Evolutionary conservation across 2,329 filamentous ascomycete species (phyloP), one percentile per base, ranked within the genome.

Genomic region (Ascochyta koolunga): DNA sequence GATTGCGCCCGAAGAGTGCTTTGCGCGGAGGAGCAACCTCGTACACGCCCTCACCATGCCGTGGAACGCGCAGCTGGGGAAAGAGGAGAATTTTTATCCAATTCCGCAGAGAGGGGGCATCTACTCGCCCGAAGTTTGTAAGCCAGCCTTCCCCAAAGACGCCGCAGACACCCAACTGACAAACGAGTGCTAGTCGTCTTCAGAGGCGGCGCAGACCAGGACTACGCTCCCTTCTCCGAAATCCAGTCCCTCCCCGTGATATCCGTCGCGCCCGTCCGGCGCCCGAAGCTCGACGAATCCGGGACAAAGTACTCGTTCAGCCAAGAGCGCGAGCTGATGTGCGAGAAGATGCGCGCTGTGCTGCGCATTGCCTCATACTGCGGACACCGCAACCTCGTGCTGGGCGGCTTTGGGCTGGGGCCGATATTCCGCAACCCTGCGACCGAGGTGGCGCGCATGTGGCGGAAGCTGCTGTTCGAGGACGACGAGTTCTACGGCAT

Each of bases 11-110:
- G 86, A 89, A 76, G 89, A 92, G 73, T 87, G 87, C 61, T 82
- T 93, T 32, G 90, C 89, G 66, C 82, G 89, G 56, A 81, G 89
- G 62, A 90, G 88, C 76, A 91, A 88, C 59, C 82, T 93, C 29
- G 87, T 87, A 5, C 85, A 87, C 16, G 86, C 86, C 3, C 79
- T 92, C 42, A 82, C 80, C 19, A 87, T 83, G 39, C 86, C 87
- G 1, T 86, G 80, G 56, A 72, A 72, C 40, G 65, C 62, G 33
- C 64, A 67, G 56, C 46, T 65, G 35, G 65, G 63, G 11, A 58
- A 75, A 27, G 69, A 74, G 25, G 60, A 77, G 36, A 70, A 71
- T 56, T 86, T 90, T 69, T 93, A 92, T 66, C 89, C 89, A 8
- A 86, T 92, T 58, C 87, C 88, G 3, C 82, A 85, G 22, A 83